Conservation (phyloP, 176 grass and related monocot species). For the Luzula sylvatica region DNA sequence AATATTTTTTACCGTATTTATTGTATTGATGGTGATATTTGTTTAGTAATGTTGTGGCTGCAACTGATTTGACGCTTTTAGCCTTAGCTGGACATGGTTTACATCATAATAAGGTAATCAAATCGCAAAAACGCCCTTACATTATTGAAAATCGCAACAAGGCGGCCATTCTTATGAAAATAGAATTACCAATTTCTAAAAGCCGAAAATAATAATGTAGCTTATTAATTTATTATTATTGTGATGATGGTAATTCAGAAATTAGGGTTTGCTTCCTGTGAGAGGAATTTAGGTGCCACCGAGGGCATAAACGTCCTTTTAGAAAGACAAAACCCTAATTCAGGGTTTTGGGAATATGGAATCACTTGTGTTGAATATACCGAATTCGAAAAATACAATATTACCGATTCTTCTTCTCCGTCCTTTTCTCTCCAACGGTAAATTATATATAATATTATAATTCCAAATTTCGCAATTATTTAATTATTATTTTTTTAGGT, state of each 20-base stretch:
- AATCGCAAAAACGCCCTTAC: no score
- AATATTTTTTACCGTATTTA: slow-evolving; percentile 5
- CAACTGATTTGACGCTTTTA: slow-evolving; percentile 91
- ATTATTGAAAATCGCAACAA: no score
- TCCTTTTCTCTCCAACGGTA: slow-evolving; percentile 21
- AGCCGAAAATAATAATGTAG: no score
- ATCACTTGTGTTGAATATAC: slow-evolving; percentile 96
- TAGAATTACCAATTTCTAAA: no score
- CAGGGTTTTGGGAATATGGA: slow-evolving; percentile 86
- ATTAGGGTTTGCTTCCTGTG: slow-evolving; percentile 98
- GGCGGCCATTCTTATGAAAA: no score
- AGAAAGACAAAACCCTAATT: slow-evolving; percentile 61
- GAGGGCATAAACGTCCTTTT: slow-evolving; percentile 96
- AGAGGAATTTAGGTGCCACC: slow-evolving; percentile 73
- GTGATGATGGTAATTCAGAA: slow-evolving; percentile 62
- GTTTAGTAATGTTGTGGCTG: slow-evolving; percentile 96
- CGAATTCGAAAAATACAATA: slow-evolving; percentile 90
- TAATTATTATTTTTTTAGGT: slow-evolving; percentile 44
- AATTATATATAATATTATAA: neutral
- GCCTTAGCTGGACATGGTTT: slow-evolving; percentile 85
- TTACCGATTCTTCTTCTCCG: slow-evolving; percentile 54
- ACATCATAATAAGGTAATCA: slow-evolving; percentile 66
- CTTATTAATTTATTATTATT: slow-evolving; percentile 10
- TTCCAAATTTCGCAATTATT: slow-evolving; percentile 11
- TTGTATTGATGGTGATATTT: slow-evolving; percentile 2